phyloP scores from a whole-genome alignment of 2,329 filamentous ascomycete species.

The Didymella pinodella region DNA sequence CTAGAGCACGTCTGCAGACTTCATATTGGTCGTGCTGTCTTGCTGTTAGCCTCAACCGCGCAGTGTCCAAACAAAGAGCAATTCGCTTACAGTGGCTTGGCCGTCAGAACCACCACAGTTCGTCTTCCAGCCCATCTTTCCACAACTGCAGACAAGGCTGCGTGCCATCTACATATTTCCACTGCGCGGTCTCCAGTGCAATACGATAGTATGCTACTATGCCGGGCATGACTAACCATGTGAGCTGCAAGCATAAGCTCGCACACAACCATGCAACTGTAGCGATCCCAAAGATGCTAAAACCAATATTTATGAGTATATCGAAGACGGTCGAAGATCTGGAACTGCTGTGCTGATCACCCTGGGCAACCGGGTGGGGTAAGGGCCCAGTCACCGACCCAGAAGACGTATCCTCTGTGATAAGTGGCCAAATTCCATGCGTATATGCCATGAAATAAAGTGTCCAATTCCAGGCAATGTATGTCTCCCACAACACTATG shows the following conservation, averaged over 20 bases:
- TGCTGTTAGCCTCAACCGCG: no score
- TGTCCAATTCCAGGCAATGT: not conserved
- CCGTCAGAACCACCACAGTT: not conserved
- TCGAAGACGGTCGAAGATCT: not conserved
- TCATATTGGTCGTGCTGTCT: not conserved
- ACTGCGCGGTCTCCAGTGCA: not conserved
- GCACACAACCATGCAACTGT: not conserved
- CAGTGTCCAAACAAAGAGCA: not conserved
- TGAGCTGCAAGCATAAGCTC: not conserved
- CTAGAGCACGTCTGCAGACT: not conserved
- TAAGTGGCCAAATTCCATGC: not conserved
- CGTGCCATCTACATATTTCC: not conserved
- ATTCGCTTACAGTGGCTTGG: not conserved
- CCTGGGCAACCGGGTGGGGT: not conserved
- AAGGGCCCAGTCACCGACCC: not conserved
- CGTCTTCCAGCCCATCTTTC: conserved; percentile 2
- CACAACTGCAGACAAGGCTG: not conserved
- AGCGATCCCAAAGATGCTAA: not conserved
- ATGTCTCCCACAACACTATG: not conserved
- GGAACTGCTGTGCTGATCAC: not conserved
- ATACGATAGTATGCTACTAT: not conserved
- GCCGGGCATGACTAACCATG: not conserved
- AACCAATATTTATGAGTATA: not conserved
- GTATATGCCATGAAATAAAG: not conserved
- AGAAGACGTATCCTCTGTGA: not conserved